These are phyloP conservation scores for Marasmius tenuissimus DNA, from an alignment of 1,284 basidiomycete species.

Conservation along the genomic window DNA sequence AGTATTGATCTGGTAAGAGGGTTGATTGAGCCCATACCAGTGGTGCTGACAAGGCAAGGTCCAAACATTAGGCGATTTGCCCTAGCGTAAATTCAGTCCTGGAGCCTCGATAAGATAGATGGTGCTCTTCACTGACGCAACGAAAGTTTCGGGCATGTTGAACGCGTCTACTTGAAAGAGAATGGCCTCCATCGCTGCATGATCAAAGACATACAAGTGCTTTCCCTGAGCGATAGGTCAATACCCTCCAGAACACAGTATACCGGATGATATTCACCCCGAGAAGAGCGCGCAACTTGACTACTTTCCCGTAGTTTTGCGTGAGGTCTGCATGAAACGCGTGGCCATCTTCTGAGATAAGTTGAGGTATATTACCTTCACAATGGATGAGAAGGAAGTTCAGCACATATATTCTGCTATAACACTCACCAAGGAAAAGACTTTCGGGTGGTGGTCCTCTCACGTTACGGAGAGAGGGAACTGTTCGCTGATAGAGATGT, in stretches of 20 bases:
- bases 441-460: background rate
- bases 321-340: background rate
- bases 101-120: background rate
- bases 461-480: background rate
- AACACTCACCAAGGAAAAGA: background rate
- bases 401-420: background rate
- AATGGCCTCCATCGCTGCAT: constrained; percentile 1
- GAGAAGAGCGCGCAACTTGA: background rate
- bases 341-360: background rate
- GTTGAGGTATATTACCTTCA: background rate
- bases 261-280: background rate
- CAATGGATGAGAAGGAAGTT: background rate
- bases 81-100: background rate
- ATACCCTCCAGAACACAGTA: background rate
- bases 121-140: background rate
- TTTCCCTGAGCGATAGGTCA: background rate
- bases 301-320: background rate
- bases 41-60: background rate
- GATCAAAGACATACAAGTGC: background rate
- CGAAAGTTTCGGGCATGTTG: background rate
- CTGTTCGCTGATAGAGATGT: background rate
- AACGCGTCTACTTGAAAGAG: background rate
- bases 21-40: background rate
- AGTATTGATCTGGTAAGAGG: background rate
- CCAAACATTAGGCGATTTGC: background rate